Base-by-base conservation (phyloP, 768 basidiomycete species). In the Xanthoconium stramineum region DNA sequence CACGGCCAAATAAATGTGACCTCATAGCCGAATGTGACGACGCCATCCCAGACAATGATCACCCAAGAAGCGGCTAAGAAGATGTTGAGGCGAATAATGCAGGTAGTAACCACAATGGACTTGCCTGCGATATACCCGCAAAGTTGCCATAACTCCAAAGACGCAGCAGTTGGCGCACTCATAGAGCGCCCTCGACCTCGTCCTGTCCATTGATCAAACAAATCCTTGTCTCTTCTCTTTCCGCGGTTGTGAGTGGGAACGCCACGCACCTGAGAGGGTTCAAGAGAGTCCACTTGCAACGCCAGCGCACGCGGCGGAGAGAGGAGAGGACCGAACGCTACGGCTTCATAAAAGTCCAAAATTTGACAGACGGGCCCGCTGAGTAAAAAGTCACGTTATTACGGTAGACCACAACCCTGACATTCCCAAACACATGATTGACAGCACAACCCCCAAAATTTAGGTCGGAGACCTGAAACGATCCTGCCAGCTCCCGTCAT, bases 1-100 rank as follows among this genome's bases (percentile, higher is more conserved):
- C 20, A 69, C 67, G 49, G 30, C 67, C 67, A 69, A 13, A 69
- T 59, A 32, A 49, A 63, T 32, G 14, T 8, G 1, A 66, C 50
- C 49, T 70, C 66, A 19, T 68, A 51, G 15, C 43, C 60, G 3
- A 62, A 20, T 20, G 44, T 36, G 24, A 60, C 24, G 19, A 66
- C 12, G 1, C 40, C 50, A 0, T 69, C 68, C 69, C 68, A 69
- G n/a, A 62, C 15, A 3, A 38, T 53, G 45, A 61, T 32, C 2
- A 20, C 1, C 35, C 50, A 52, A 32, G 60, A 47, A 28, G 55
- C 50, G 10, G 13, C 67, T 67, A 9, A n/a, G 33, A 50, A 33
- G 14, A 4, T 11, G 7, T 28, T 39, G 7, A 33, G 13, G 35
- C 2, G n/a, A 19, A 33, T 10, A 8, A 11, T 36, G 7, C 12